Percentiles rank a stretch among this genome's conserved stretches.
These are phyloP conservation scores for Boletus rubropictus DNA, from an alignment of 768 basidiomycete genomes.

Conservation along the genomic window DNA sequence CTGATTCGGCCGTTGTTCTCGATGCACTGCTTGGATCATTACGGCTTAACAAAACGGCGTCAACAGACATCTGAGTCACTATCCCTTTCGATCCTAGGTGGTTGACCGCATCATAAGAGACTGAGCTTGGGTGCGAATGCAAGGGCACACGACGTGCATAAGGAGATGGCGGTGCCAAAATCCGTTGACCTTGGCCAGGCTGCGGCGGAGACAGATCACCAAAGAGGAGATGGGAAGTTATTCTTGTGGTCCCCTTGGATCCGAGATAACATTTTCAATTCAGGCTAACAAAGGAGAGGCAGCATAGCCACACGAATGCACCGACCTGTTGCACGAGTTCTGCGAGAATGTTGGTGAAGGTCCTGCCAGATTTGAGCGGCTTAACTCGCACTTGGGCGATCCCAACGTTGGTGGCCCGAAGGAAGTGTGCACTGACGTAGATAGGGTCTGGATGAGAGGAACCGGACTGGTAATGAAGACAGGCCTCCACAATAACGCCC, in stretches of 20 bases:
- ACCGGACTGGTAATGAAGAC: conserved; percentile 43
- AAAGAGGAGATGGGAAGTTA: conserved; percentile 54
- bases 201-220: conserved; percentile 38
- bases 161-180: conserved; percentile 45
- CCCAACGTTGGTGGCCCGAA: conserved; percentile 38
- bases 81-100: conserved; percentile 33
- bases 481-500: conserved; percentile 49
- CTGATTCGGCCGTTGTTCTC: conserved; percentile 34
- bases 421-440: conserved; percentile 56
- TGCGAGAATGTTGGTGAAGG: conserved; percentile 53
- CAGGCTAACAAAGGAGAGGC: not conserved
- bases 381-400: conserved; percentile 46
- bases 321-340: conserved; percentile 53
- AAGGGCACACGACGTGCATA: conserved; percentile 59
- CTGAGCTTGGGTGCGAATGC: conserved; percentile 45
- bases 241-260: conserved; percentile 39
- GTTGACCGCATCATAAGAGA: conserved; percentile 20
- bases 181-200: conserved; percentile 11
- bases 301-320: not conserved
- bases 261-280: not conserved
- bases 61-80: conserved; percentile 35
- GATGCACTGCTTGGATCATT: conserved; percentile 35
- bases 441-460: conserved; percentile 51
- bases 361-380: conserved; percentile 43
- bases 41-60: conserved; percentile 35